Conservation (phyloP, 257 asterid genomes). For the Capsicum pubescens region DNA sequence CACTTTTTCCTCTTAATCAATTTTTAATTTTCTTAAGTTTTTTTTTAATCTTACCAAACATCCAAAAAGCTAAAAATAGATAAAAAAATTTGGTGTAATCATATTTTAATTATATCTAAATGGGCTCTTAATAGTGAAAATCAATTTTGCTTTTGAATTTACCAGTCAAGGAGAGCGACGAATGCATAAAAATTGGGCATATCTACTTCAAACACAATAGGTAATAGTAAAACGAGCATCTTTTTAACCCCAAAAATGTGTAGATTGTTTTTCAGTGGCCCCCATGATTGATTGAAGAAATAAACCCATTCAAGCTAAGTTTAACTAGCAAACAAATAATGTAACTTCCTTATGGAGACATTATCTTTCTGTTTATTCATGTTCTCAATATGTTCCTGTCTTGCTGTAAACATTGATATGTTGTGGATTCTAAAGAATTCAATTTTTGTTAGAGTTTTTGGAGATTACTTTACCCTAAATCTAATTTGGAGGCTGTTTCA, state of each 20-base stretch:
- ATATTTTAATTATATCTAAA: too few relatives aligned
- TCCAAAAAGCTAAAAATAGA: too few relatives aligned
- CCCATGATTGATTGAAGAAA: background rate
- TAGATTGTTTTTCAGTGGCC: background rate
- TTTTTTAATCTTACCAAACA: too few relatives aligned
- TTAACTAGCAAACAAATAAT: slow-evolving; percentile 33
- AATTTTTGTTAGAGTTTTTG: too few relatives aligned
- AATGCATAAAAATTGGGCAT: background rate
- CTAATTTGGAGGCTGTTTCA: too few relatives aligned
- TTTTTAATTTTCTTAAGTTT: too few relatives aligned
- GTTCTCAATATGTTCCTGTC: slow-evolving; percentile 11
- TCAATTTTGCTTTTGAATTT: background rate
- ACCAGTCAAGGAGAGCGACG: background rate
- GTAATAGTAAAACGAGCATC: background rate
- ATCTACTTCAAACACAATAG: background rate
- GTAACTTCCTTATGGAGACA: slow-evolving; percentile 31
- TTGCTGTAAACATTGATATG: too few relatives aligned
- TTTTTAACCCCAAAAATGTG: background rate
- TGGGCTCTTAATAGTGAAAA: background rate
- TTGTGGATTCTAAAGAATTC: too few relatives aligned
- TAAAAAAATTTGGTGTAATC: too few relatives aligned
- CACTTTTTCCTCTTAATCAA: too few relatives aligned
- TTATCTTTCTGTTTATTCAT: slow-evolving; percentile 31
- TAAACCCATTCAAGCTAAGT: background rate
- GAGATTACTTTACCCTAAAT: too few relatives aligned